Percentiles rank a stretch among this genome's conserved stretches.
Evolutionary conservation across 73 alveolate genomes (phyloP).

Genomic region (Halteria grandinella): DNA sequence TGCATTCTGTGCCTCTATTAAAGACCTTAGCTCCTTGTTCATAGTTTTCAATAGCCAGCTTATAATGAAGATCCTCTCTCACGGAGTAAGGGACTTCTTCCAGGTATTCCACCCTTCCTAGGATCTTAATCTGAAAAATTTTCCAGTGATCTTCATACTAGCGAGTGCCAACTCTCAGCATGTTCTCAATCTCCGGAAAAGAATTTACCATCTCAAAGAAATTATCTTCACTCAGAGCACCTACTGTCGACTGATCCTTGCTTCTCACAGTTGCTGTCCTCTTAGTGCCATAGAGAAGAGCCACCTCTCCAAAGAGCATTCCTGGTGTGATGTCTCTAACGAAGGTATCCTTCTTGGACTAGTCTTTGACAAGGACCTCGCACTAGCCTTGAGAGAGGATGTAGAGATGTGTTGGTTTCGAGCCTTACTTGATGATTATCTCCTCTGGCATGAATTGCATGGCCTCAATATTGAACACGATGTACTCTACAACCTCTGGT

Average conservation of each 20-base stretch:
- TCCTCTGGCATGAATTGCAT: conserved; percentile 61
- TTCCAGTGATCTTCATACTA: not conserved
- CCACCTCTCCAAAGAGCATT: conserved; percentile 66
- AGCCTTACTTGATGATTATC: conserved; percentile 63
- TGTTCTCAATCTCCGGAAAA: not conserved
- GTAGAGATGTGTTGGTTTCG: conserved; percentile 54
- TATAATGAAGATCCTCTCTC: no score
- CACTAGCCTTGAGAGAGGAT: conserved; percentile 60
- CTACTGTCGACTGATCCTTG: not conserved
- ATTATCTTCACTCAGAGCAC: not conserved
- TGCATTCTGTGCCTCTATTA: no score
- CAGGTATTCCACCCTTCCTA: not conserved
- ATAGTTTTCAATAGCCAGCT: no score
- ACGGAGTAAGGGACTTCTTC: no score
- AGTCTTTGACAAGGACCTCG: not conserved
- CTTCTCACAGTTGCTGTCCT: conserved; percentile 61
- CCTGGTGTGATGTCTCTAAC: conserved; percentile 31
- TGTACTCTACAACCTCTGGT: conserved; percentile 38
- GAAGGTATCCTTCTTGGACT: not conserved
- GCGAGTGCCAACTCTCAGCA: not conserved
- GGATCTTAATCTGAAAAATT: not conserved
- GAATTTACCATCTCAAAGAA: not conserved
- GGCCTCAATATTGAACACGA: conserved; percentile 46
- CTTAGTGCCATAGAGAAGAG: conserved; percentile 55
- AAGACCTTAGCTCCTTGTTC: no score